Evolutionary conservation across 139 green algal genomes (phyloP).

Genomic region (Marvania coccoides): DNA sequence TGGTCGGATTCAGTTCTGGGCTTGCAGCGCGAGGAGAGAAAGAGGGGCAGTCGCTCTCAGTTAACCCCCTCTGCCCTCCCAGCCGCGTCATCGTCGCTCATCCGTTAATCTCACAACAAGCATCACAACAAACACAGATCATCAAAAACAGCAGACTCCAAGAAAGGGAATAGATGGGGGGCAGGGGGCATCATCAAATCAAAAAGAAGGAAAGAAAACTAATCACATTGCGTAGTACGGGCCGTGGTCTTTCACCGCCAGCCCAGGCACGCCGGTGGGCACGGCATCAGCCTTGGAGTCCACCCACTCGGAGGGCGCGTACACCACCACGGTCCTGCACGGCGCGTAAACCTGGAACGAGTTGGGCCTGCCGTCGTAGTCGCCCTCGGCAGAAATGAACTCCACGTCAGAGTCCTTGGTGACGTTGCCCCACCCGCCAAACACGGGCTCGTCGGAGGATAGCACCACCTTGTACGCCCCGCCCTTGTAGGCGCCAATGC

Average conservation of each 20-base stretch:
- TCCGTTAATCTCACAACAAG: no score
- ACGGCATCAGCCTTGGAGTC: slow-evolving; percentile 67
- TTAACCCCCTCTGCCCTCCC: no score
- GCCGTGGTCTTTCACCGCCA: slow-evolving; percentile 74
- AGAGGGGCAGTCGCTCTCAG: no score
- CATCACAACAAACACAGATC: no score
- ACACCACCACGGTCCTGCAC: slow-evolving; percentile 74
- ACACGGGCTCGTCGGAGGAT: slow-evolving; percentile 75
- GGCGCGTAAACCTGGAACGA: slow-evolving; percentile 70
- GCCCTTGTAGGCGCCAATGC: slow-evolving; percentile 67
- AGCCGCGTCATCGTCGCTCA: no score
- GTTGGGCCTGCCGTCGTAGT: slow-evolving; percentile 61
- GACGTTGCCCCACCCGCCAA: slow-evolving; percentile 79
- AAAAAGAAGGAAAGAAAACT: not conserved
- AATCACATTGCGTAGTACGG: slow-evolving; percentile 32
- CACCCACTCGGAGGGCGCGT: slow-evolving; percentile 61
- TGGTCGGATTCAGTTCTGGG: no score
- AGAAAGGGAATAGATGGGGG: no score
- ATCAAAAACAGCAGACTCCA: no score
- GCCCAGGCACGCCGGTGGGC: slow-evolving; percentile 65
- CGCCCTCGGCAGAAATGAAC: slow-evolving; percentile 25
- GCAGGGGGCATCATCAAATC: no score
- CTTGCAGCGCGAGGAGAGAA: no score
- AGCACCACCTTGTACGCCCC: slow-evolving; percentile 68
- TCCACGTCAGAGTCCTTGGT: slow-evolving; percentile 66